These are phyloP conservation scores for Fomitopsis pulvina DNA, from an alignment of 768 basidiomycete species.

Conservation along the genomic window DNA sequence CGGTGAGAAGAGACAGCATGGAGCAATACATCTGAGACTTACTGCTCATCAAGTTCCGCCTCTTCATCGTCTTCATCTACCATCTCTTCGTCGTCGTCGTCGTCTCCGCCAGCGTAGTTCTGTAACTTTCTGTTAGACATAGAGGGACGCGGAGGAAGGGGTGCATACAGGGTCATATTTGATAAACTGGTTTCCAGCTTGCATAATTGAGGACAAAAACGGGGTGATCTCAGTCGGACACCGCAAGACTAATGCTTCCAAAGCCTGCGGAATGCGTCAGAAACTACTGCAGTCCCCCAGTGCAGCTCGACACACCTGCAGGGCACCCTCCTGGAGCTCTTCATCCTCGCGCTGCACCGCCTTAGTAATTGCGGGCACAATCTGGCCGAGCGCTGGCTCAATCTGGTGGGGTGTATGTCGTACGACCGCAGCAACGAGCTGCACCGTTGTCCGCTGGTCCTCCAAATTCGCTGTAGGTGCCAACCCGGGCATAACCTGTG, in stretches of 20 bases:
- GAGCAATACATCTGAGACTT: slow-evolving; percentile 9
- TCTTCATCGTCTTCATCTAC: slow-evolving; percentile 69
- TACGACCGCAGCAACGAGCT: slow-evolving; percentile 74
- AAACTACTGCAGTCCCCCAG: too few species aligned
- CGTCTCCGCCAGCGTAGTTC: slow-evolving; percentile 73
- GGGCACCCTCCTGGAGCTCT: slow-evolving; percentile 71
- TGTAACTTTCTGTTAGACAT: slow-evolving; percentile 17
- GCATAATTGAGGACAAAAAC: slow-evolving; percentile 62
- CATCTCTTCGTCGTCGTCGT: slow-evolving; percentile 59
- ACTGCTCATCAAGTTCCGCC: slow-evolving; percentile 66
- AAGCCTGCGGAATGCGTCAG: slow-evolving; percentile 42
- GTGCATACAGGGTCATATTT: slow-evolving; percentile 85
- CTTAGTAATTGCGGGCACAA: slow-evolving; percentile 67
- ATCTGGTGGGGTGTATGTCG: slow-evolving; percentile 67
- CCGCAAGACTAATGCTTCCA: slow-evolving; percentile 79
- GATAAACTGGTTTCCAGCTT: slow-evolving; percentile 69
- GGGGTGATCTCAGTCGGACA: slow-evolving; percentile 79
- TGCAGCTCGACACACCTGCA: slow-evolving; percentile 71
- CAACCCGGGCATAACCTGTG: slow-evolving; percentile 56
- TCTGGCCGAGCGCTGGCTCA: slow-evolving; percentile 48
- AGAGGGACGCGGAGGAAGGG: not conserved
- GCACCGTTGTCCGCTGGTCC: slow-evolving; percentile 71
- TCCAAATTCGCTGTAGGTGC: slow-evolving; percentile 46
- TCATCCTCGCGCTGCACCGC: slow-evolving; percentile 73
- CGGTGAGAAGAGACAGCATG: not conserved